A percentile compares a stretch with the other conserved stretches of the same genome.
Conservation (phyloP, 2,329 filamentous ascomycete genomes). For the Pseudocercospora musae region DNA sequence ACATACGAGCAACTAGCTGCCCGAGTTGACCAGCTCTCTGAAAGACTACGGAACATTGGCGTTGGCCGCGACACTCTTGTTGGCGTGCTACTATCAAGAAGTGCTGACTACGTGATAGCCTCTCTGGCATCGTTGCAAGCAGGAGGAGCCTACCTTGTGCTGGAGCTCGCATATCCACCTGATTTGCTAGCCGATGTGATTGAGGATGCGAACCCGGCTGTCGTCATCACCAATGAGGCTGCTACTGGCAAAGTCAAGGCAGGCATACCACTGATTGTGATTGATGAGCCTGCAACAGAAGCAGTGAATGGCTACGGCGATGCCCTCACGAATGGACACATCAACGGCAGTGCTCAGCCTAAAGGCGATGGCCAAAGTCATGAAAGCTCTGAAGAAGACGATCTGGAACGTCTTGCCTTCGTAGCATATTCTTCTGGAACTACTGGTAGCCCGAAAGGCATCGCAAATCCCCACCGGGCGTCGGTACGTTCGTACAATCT, state of each 20-base stretch:
- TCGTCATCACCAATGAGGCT: conserved; percentile 65
- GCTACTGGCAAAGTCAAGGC: conserved; percentile 65
- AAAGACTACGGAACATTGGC: conserved; percentile 62
- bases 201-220: conserved; percentile 68
- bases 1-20: conserved; percentile 71
- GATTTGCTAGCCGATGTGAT: conserved; percentile 72
- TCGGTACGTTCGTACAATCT: conserved; percentile 71
- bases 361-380: not conserved
- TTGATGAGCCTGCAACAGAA: conserved; percentile 50
- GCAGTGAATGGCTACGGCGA: conserved; percentile 39
- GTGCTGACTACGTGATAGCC: conserved; percentile 74
- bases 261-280: conserved; percentile 60
- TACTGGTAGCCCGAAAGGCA: conserved; percentile 76
- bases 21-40: conserved; percentile 63
- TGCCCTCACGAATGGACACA: conserved; percentile 32
- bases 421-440: conserved; percentile 79
- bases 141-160: conserved; percentile 74
- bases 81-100: conserved; percentile 70
- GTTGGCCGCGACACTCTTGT: conserved; percentile 72
- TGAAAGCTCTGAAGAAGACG: conserved; percentile 56
- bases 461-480: conserved; percentile 68
- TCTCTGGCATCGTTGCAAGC: conserved; percentile 74
- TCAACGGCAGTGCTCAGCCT: not conserved
- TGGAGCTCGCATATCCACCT: conserved; percentile 75
- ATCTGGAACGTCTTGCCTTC: conserved; percentile 71